A percentile compares a stretch with the other conserved stretches of the same genome.
phyloP scores from a whole-genome alignment of 257 asterid species.

The Solanum virginianum region DNA sequence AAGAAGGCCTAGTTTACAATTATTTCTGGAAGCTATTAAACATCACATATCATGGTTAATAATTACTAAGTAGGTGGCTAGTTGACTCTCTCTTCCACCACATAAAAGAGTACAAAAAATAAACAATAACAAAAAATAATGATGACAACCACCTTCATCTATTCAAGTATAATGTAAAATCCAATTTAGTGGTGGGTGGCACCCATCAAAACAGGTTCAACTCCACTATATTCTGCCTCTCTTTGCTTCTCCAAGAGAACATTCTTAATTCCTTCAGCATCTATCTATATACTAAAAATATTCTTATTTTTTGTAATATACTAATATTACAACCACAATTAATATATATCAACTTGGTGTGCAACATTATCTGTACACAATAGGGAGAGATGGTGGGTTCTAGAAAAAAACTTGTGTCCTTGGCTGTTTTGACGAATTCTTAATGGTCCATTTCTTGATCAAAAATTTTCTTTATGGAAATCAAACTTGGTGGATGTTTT shows the following conservation, averaged over 20 bases:
- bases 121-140: background rate
- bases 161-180: background rate
- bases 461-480: conserved; percentile 84
- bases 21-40: background rate
- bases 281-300: background rate
- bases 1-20: background rate
- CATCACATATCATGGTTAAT: background rate
- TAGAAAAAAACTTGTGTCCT: background rate
- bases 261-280: background rate
- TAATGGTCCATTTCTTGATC: conserved; percentile 3
- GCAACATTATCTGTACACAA: conserved; percentile 1
- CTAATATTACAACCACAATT: background rate
- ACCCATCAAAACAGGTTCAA: background rate
- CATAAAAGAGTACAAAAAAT: background rate
- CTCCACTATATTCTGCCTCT: conserved; percentile 6
- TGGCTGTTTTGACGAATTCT: background rate
- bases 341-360: background rate
- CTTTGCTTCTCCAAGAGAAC: background rate
- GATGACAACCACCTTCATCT: background rate
- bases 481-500: conserved; percentile 71
- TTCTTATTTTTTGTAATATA: background rate
- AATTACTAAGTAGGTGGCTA: background rate
- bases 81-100: background rate
- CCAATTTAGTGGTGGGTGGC: background rate
- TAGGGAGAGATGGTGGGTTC: background rate